Percentiles rank a stretch among this genome's conserved stretches.
phyloP scores from a whole-genome alignment of 2,329 filamentous ascomycete genomes.

The Colletotrichum nymphaeae region DNA sequence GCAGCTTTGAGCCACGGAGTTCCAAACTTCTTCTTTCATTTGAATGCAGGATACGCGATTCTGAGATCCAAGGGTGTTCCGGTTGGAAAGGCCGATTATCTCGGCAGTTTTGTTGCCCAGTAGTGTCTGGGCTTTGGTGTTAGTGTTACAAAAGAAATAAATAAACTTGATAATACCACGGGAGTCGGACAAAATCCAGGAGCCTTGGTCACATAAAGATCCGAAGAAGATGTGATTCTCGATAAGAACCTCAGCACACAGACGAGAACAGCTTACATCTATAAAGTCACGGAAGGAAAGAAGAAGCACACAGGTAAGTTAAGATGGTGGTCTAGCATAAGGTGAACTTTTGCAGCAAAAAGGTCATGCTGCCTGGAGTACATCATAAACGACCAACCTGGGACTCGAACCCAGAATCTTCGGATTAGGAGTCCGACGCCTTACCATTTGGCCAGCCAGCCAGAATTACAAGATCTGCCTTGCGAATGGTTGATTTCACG shows the following conservation, averaged over 20 bases:
- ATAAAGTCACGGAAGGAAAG: not conserved
- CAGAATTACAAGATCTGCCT: not conserved
- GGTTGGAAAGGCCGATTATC: slow-evolving; percentile 68
- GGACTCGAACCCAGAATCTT: slow-evolving; percentile 37
- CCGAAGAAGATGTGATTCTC: too few relatives aligned
- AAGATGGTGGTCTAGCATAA: not conserved
- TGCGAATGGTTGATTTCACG: not conserved
- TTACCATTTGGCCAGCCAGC: slow-evolving; percentile 35
- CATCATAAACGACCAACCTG: slow-evolving; percentile 24
- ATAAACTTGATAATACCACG: not conserved
- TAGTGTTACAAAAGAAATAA: not conserved
- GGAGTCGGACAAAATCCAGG: not conserved
- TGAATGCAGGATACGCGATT: slow-evolving; percentile 66
- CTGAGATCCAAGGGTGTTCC: slow-evolving; percentile 66
- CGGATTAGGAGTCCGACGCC: slow-evolving; percentile 36
- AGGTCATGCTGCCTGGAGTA: not conserved
- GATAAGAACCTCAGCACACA: too few relatives aligned
- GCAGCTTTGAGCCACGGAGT: slow-evolving; percentile 59
- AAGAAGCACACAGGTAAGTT: not conserved
- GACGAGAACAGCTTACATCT: too few relatives aligned
- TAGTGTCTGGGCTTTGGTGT: not conserved
- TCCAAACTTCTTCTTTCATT: slow-evolving; percentile 72
- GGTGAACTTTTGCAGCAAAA: not conserved
- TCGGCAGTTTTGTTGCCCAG: slow-evolving; percentile 41
- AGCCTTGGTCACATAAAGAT: too few relatives aligned